Evolutionary conservation across 1,139 yeast species (phyloP), one percentile per base, ranked within the genome.

Genomic region (Nakaseomyces nivariensis): DNA sequence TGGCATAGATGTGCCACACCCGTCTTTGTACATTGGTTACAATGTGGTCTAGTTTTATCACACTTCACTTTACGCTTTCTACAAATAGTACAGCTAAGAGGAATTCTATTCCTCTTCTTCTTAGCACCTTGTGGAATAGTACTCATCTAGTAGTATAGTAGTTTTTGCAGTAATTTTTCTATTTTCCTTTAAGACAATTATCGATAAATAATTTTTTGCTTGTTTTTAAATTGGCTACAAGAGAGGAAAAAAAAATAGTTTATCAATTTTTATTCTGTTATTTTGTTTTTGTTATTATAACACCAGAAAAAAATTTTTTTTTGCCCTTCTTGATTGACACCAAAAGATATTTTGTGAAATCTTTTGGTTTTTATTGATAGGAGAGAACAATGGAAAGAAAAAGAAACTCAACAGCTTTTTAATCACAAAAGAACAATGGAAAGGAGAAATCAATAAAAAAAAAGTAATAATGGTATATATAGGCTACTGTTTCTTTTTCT

Each of bases 1-100:
- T 73, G 79, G 56, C 94, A 85, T 37, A 83, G 67, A 64, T 84
- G 89, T 29, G 85, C 83, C 26, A 84, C 84, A 13, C 87, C 85
- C 49, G 84, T 82, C 67, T 79, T 79, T 48, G 76, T 74, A 69
- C 94, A 85, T 47, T 82, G 77, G 5, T 85, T 79, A 67, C 94
- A 85, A 38, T 81, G 79, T 1, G 94, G 94, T 58, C 67, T 56
- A 7, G 61, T 61, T 51, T 66, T 66, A 61, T 82, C 89, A 72
- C 89, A 82, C 58, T 73, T 74, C 8, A 74, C 76, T 57, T 74
- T 74, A 46, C 78, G 59, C 53, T 75, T 67, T 50, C 78, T 63
- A 55, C 78, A 74, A 41, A 74, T 72, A 4, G 75, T 70, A 56
- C 78, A 74, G 46, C 76, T 72, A 41, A 73, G 64, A 1, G 78